Evolutionary conservation across 371 early-diverging fungal genomes (phyloP), one percentile per base, ranked within the genome.

Genomic region (Batrachochytrium dendrobatidis): DNA sequence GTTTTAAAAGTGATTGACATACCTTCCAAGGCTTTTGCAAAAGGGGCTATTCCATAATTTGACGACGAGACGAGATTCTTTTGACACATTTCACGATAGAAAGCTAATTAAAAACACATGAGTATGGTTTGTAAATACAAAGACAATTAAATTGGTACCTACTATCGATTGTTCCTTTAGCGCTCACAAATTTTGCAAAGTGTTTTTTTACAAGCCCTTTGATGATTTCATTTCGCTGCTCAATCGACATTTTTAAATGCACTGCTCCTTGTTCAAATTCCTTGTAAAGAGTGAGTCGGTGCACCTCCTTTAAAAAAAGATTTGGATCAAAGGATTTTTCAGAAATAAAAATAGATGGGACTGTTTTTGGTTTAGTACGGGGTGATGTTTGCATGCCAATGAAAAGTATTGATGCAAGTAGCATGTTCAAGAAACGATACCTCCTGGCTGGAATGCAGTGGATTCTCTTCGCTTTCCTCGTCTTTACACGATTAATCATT

Each of bases 171-270:
- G 93, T 92, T 59, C 83, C 87, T 74, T 94, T 95, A 20, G 98
- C 96, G 50, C 82, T 86, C 12, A 97, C 95, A 68, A 97, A 97
- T 43, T 92, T 87, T 63, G 94, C 92, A 79, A 97, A 97, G 63
- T 95, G 89, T 59, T 85, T 86, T 69, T 94, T 90, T 30, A 97
- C 98, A 18, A 95, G 70, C 29, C 81, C 81, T 61, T 89, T 91
- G 30, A 93, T 78, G 0, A 88, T 86, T 58, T 92, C 93, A 0
- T 86, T 81, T n/a, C 90, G 76, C 66, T 91, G 85, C 33, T 87
- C 86, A 18, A 93, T 87, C 1, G 87, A 80, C 53, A 66, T 69
- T 48, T 86, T 76, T 32, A 96, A 74, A 2, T 77, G 67, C 32
- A 86, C 76, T 24, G 86, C 82, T 0, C 95, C 97, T 17, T 65